Conservation (phyloP, 805 yeast genomes). For the Saccharomycopsis sp. region DNA sequence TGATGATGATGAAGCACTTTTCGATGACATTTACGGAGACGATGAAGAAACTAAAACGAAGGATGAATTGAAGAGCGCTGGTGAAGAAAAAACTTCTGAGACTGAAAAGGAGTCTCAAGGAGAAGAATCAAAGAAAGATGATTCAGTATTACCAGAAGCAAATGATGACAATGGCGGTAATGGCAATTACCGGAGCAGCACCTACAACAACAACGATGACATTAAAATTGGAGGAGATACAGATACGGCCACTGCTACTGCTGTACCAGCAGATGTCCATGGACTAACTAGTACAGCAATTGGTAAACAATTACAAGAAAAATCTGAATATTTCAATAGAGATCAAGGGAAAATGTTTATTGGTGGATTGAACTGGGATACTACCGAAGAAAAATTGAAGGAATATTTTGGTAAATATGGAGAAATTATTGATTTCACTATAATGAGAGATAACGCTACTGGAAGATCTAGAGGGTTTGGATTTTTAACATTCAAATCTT, state of each 20-base stretch:
- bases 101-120: no score
- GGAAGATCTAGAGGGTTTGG: conserved; percentile 96
- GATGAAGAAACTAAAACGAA: conserved; percentile 26
- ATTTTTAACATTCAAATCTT: conserved; percentile 75
- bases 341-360: conserved; percentile 90
- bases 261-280: conserved; percentile 19
- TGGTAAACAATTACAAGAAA: conserved; percentile 18
- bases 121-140: background rate
- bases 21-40: conserved; percentile 76
- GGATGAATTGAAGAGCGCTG: conserved; percentile 1
- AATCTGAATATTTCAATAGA: conserved; percentile 32
- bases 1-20: conserved; percentile 91
- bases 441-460: conserved; percentile 83
- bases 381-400: conserved; percentile 79
- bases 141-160: background rate
- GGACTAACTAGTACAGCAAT: conserved; percentile 19
- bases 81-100: background rate
- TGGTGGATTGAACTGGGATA: conserved; percentile 98
- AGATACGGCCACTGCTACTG: conserved; percentile 22
- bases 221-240: conserved; percentile 15
- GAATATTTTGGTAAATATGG: conserved; percentile 85
- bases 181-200: conserved; percentile 29
- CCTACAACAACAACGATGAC: conserved; percentile 24
- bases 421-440: conserved; percentile 78
- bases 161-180: conserved; percentile 7